Base-by-base conservation (phyloP, 352 stramenopile species). In the Albugo candida region DNA sequence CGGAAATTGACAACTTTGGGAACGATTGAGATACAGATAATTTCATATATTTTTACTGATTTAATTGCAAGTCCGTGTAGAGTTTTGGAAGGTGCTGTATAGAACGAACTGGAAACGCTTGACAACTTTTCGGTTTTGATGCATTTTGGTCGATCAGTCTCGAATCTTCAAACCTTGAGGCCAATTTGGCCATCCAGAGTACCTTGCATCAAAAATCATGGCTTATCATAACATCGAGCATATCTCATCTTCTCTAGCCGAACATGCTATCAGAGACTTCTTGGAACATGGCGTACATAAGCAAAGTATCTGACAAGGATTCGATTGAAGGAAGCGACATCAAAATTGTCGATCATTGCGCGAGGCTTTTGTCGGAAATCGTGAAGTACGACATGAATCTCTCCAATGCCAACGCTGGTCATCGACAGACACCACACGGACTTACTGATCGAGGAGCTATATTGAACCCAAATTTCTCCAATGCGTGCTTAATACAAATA, bases 1-100 rank as follows among this genome's bases (percentile, higher is more conserved):
- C 87, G 72, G 3, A 67, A 86, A 53, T 87, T 84, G 17, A 47
- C 55, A 38, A 76, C 67, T 5, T 61, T 92, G 39, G 75, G 77
- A 3, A 68, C 59, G 12, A 62, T 84, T 45, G 79, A 3, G 76
- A 1, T 92, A 91, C 54, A 77, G 81, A 46, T 92, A 76, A 41
- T 92, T 92, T 21, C 72, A 88, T 49, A 85, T 73, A 13, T 92
- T 85, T 37, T 92, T 92, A 63, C 85, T 11, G 67, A 61, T 0
- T 37, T 92, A 37, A 92, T 91, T 49, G 59, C 69, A 13, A 62
- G 74, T 20, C 14, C 47, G 41, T 68, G 34, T 58, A 64, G 13
- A 44, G 24, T 36, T 45, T n/a, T 38, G n/a, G 49, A 48, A 39
- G 5, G 24, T n/a, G 16, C 13, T 3, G 18, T 45, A 41, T 13